Percentiles rank a stretch among this genome's conserved stretches.
Evolutionary conservation across 2,329 filamentous ascomycete species (phyloP).

Genomic region (Ceratocystis colombiana): DNA sequence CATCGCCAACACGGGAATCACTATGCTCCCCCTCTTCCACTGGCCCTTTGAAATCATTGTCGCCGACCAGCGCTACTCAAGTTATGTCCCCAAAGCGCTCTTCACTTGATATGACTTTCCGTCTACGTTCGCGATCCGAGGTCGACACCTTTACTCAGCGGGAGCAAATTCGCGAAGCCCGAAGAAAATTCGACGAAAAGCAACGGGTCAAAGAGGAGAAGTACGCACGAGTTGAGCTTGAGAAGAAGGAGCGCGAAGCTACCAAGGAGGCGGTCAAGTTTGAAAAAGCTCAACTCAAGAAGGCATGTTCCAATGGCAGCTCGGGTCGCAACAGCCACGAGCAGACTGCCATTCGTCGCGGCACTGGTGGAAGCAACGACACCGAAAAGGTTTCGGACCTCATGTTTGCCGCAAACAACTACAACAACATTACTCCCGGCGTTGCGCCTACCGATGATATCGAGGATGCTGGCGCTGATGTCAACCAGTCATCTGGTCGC

Average conservation of each 20-base stretch:
- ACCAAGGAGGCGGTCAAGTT: constrained; percentile 45
- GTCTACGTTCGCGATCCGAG: constrained; percentile 51
- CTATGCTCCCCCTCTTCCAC: constrained; percentile 28
- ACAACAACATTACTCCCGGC: constrained; percentile 36
- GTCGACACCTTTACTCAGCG: constrained; percentile 45
- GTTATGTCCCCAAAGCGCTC: constrained; percentile 46
- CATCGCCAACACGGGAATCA: constrained; percentile 18
- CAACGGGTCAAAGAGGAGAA: constrained; percentile 54
- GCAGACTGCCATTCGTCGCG: constrained; percentile 17
- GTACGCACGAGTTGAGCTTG: constrained; percentile 48
- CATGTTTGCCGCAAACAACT: constrained; percentile 39
- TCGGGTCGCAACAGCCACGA: constrained; percentile 25
- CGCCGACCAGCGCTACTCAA: constrained; percentile 32
- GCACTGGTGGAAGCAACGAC: constrained; percentile 30
- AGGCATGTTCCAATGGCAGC: constrained; percentile 34
- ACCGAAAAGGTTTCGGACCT: constrained; percentile 35
- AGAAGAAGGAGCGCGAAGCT: constrained; percentile 49
- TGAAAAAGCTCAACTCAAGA: constrained; percentile 39
- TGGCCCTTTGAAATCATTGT: constrained; percentile 32
- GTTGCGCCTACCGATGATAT: constrained; percentile 29
- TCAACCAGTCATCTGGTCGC: constrained; percentile 35
- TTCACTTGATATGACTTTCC: constrained; percentile 50
- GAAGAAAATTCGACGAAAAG: constrained; percentile 53
- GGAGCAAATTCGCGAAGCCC: constrained; percentile 50
- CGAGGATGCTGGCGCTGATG: constrained; percentile 37